Percentiles rank a stretch among this genome's conserved stretches.
Evolutionary conservation across 257 asterid genomes (phyloP).

Genomic region (Forsythia suspensa): DNA sequence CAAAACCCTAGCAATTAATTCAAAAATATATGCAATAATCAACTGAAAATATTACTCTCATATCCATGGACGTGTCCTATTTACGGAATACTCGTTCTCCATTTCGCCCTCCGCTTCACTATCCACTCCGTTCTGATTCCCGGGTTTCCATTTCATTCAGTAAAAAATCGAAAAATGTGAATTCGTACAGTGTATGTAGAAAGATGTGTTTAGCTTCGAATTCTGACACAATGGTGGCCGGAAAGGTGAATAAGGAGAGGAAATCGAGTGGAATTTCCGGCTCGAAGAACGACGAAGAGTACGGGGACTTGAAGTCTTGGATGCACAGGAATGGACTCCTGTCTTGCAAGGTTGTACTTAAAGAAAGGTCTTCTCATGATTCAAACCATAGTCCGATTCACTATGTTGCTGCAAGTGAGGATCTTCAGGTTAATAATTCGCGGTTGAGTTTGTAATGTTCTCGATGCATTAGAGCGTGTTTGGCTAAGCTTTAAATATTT

Average conservation of each 20-base stretch:
- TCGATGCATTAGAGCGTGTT: conserved; percentile 1
- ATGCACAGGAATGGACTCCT: conserved; percentile 94
- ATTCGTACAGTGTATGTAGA: conserved; percentile 26
- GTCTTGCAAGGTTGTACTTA: conserved; percentile 73
- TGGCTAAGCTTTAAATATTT: not conserved
- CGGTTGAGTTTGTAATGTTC: conserved; percentile 5
- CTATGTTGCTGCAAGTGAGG: conserved; percentile 89
- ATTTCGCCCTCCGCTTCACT: conserved; percentile 40
- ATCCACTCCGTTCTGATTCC: conserved; percentile 36
- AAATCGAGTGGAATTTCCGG: conserved; percentile 47
- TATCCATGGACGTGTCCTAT: conserved; percentile 52
- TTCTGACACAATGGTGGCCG: conserved; percentile 58
- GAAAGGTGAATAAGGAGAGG: conserved; percentile 19
- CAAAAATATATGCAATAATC: conserved; percentile 22
- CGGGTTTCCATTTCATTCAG: conserved; percentile 31
- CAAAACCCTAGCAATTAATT: not conserved
- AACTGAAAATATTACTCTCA: not conserved
- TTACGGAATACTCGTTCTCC: conserved; percentile 49
- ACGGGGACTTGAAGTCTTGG: conserved; percentile 79
- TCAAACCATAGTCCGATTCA: conserved; percentile 67
- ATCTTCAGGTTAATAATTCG: conserved; percentile 65
- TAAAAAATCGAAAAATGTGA: conserved; percentile 23
- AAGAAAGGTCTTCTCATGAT: conserved; percentile 73
- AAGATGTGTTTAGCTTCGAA: conserved; percentile 51
- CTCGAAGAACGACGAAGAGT: conserved; percentile 37